Evolutionary conservation across 306 rosid species (phyloP), one percentile per base, ranked within the genome.

Genomic region (Casuarina equisetifolia): DNA sequence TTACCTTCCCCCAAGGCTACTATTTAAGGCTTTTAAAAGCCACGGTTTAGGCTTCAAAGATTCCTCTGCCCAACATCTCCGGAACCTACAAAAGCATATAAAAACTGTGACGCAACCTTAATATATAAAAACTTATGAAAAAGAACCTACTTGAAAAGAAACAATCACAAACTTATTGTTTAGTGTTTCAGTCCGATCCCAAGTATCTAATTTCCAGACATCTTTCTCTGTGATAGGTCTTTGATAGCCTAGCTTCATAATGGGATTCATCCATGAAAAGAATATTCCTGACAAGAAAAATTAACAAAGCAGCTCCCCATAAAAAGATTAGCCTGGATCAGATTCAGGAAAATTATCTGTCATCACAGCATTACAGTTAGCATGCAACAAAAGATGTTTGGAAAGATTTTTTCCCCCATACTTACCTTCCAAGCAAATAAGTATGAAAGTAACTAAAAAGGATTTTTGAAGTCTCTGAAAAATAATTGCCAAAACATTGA

Each of bases 131-230:
- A 25, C 32, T 0, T 25, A 48, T 8, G 73, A 15, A 46, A 45
- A 50, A 79, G 74, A 53, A 75, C 6, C 38, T 74, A 19, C 3
- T 53, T 75, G 43, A 44, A 57, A 77, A 77, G 46, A 71, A 66
- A 69, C 66, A 73, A 78, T 79, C 6, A 68, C 75, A 77, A 62
- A 92, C 98, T 62, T 88, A 49, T 84, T 86, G 80, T 82, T 83
- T 74, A 94, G 80, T 70, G 96, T 85, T 86, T 94, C 98, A 57
- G 97, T 90, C 81, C 82, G 84, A 39, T 94, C 98, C 98, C 98
- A 94, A 45, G 77, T 70, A 83, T 94, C 98, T 76, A 94, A 83
- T 87, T 90, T 92, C 98, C 98, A 94, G 69, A 94, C 74, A 87
- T 94, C 97, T 82, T 84, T 94, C 83, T 94, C 97, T 6, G 92